Evolutionary conservation across 345 rosid species (phyloP).

Genomic region (Alliaria petiolata): DNA sequence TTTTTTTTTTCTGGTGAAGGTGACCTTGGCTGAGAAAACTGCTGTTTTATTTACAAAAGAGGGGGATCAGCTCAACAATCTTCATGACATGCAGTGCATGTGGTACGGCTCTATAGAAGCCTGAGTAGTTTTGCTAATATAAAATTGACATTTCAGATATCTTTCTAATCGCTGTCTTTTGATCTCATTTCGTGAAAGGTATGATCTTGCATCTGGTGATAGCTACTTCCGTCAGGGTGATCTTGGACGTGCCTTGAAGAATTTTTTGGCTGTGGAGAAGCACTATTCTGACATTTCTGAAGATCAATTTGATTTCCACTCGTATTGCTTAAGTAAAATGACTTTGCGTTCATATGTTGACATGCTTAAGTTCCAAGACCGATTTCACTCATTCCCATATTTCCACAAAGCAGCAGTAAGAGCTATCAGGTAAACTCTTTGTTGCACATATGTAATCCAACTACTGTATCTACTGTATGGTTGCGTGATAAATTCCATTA

Average conservation of each 20-base stretch:
- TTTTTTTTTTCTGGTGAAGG: conserved; percentile 40
- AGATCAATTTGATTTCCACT: conserved; percentile 98
- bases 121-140: not conserved
- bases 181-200: conserved; percentile 45
- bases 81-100: conserved; percentile 99
- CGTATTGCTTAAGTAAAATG: conserved; percentile 99
- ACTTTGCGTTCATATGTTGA: conserved; percentile 93
- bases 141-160: conserved; percentile 9
- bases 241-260: conserved; percentile 91
- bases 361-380: conserved; percentile 98
- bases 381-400: conserved; percentile 85
- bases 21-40: conserved; percentile 86
- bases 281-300: conserved; percentile 97
- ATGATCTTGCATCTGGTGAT: conserved; percentile 98
- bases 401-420: conserved; percentile 96
- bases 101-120: conserved; percentile 54
- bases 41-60: conserved; percentile 95
- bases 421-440: conserved; percentile 68
- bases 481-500: conserved; percentile 2
- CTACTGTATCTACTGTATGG: not conserved
- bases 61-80: conserved; percentile 97
- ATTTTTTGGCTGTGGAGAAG: conserved; percentile 96
- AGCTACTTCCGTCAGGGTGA: conserved; percentile 95
- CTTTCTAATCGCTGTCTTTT: conserved; percentile 16
- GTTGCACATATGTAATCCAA: conserved; percentile 2